Conservation (phyloP, 1,284 basidiomycete species). For the Trichosporon asahii region DNA sequence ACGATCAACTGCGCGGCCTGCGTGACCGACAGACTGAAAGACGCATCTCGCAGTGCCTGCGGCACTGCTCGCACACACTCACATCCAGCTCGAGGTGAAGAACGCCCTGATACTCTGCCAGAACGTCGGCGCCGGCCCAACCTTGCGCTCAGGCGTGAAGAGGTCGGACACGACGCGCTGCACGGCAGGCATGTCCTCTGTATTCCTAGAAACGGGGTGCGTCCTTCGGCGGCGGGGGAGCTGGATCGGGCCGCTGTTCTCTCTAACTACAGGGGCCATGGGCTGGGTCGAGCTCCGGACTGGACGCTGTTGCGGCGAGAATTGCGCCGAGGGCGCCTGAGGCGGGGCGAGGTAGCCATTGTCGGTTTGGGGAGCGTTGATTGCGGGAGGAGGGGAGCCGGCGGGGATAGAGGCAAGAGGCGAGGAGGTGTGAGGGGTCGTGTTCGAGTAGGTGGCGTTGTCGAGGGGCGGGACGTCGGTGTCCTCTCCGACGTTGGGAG, state of each 20-base stretch:
- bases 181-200: slow-evolving; percentile 14
- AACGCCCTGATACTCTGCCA: slow-evolving; percentile 43
- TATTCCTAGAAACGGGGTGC: not conserved
- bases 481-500: not conserved
- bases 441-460: not conserved
- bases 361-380: not conserved
- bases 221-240: not conserved
- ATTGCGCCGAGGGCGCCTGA: not conserved
- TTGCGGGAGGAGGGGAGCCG: not conserved
- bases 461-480: not conserved
- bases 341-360: not conserved
- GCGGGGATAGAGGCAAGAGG: not conserved
- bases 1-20: no score
- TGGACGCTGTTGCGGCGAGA: not conserved
- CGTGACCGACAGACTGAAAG: no score
- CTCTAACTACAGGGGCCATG: not conserved
- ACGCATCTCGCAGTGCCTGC: not conserved
- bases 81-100: slow-evolving; percentile 50
- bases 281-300: not conserved
- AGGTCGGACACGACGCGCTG: slow-evolving; percentile 46
- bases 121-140: slow-evolving; percentile 50
- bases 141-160: slow-evolving; percentile 46
- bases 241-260: slow-evolving; percentile 1
- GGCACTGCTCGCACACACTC: slow-evolving; percentile 27
- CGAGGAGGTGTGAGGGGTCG: not conserved